These are phyloP conservation scores for Waltiozyma solani DNA, from an alignment of 1,139 yeast species.

Conservation along the genomic window DNA sequence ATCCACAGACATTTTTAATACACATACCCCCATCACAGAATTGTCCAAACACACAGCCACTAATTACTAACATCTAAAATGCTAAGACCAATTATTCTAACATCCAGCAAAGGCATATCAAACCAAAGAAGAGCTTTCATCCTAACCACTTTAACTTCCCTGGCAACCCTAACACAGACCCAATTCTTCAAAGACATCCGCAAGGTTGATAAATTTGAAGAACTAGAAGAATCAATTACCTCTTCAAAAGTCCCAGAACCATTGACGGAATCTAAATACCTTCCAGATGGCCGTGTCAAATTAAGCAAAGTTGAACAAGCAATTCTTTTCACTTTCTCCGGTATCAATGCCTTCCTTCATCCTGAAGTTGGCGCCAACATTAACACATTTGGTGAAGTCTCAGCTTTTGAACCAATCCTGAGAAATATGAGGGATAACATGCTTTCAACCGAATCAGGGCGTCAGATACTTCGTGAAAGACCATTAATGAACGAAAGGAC, in stretches of 20 bases:
- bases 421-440: slow-evolving; percentile 54
- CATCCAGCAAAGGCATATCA: neutral
- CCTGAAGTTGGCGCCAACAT: slow-evolving; percentile 56
- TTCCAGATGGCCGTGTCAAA: slow-evolving; percentile 59
- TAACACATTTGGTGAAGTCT: slow-evolving; percentile 92
- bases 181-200: slow-evolving; percentile 11
- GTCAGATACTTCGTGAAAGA: slow-evolving; percentile 64
- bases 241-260: neutral
- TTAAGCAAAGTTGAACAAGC: slow-evolving; percentile 52
- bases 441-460: slow-evolving; percentile 68
- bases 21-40: too few relatives aligned
- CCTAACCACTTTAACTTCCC: slow-evolving; percentile 5
- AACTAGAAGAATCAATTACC: slow-evolving; percentile 1
- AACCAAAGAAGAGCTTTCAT: slow-evolving; percentile 7
- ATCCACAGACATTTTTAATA: too few relatives aligned
- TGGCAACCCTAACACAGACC: slow-evolving; percentile 15
- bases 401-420: slow-evolving; percentile 67
- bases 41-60: too few relatives aligned
- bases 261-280: slow-evolving; percentile 1
- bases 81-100: neutral
- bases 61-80: too few relatives aligned
- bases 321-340: slow-evolving; percentile 61
- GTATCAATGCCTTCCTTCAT: slow-evolving; percentile 73
- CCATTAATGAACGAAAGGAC: slow-evolving; percentile 78
- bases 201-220: slow-evolving; percentile 15